A percentile compares a stretch with the other conserved stretches of the same genome.
Conservation (phyloP, 2,329 filamentous ascomycete species). For the Whalleya microplaca region DNA sequence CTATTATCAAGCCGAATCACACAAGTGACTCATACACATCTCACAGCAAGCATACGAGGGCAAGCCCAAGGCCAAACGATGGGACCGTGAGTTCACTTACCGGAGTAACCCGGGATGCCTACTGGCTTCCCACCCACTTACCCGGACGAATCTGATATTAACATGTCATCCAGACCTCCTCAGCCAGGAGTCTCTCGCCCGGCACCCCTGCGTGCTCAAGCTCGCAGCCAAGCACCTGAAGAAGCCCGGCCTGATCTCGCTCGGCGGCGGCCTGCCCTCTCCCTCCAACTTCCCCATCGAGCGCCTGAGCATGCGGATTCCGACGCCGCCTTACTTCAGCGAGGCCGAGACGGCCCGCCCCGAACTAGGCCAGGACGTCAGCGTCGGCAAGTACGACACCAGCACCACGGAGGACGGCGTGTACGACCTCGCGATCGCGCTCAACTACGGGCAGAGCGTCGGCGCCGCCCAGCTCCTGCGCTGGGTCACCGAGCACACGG, state of each 20-base stretch:
- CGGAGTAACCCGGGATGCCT: background rate
- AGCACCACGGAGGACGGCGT: constrained; percentile 36
- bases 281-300: constrained; percentile 93
- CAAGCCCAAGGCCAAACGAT: constrained; percentile 79
- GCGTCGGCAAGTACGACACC: constrained; percentile 83
- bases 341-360: constrained; percentile 69
- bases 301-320: constrained; percentile 74
- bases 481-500: constrained; percentile 93
- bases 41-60: constrained; percentile 46
- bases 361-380: constrained; percentile 56
- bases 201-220: constrained; percentile 76
- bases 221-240: constrained; percentile 78
- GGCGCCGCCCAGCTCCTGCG: constrained; percentile 87
- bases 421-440: constrained; percentile 80
- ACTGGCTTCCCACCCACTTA: background rate
- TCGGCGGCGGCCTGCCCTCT: constrained; percentile 89
- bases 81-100: constrained; percentile 76
- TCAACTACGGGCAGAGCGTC: constrained; percentile 91
- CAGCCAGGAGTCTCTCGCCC: constrained; percentile 62
- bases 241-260: constrained; percentile 82
- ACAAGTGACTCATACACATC: constrained; percentile 6
- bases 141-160: constrained; percentile 1
- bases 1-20: constrained; percentile 32
- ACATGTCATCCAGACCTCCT: constrained; percentile 52
- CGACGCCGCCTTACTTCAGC: constrained; percentile 69